A percentile compares a stretch with the other conserved stretches of the same genome.
These are phyloP conservation scores for Chrysopogon serrulatus DNA, from an alignment of 176 grass and related monocot genomes.

Conservation along the genomic window DNA sequence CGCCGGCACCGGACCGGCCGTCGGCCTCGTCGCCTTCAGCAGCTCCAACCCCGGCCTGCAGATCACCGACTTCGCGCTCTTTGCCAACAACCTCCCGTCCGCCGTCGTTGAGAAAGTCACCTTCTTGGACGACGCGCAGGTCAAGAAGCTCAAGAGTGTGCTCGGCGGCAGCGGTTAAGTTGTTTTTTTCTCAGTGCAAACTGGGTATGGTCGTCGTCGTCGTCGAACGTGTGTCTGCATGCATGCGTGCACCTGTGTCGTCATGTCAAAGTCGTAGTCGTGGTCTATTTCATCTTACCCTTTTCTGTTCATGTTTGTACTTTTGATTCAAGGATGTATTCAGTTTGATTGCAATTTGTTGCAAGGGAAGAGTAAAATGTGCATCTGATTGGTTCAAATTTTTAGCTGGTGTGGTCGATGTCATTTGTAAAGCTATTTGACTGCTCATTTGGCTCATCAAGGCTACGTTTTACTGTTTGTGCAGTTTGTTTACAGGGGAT, in stretches of 20 bases:
- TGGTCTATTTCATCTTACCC: neutral
- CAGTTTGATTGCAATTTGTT: neutral
- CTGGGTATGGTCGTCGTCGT: neutral
- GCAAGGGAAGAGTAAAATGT: neutral
- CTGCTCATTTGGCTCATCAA: neutral
- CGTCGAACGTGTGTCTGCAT: neutral
- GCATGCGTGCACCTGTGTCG: neutral
- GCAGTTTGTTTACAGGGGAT: neutral
- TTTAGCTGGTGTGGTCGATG: neutral
- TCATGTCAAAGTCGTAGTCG: neutral
- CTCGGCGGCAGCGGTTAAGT: conserved; percentile 61
- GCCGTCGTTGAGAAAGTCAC: conserved; percentile 58
- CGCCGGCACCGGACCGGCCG: conserved; percentile 17
- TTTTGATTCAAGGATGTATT: neutral
- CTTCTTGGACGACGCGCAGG: conserved; percentile 66
- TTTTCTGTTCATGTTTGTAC: neutral
- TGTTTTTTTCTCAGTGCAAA: neutral
- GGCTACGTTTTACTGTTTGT: neutral
- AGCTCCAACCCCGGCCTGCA: conserved; percentile 68
- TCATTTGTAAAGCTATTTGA: neutral
- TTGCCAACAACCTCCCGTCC: conserved; percentile 73
- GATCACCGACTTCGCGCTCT: conserved; percentile 71
- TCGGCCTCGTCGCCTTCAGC: conserved; percentile 63
- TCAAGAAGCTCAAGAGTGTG: conserved; percentile 79
- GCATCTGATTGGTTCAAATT: neutral